Base-by-base conservation (phyloP, 2,329 filamentous ascomycete species). In the Fusarium anthophilum region DNA sequence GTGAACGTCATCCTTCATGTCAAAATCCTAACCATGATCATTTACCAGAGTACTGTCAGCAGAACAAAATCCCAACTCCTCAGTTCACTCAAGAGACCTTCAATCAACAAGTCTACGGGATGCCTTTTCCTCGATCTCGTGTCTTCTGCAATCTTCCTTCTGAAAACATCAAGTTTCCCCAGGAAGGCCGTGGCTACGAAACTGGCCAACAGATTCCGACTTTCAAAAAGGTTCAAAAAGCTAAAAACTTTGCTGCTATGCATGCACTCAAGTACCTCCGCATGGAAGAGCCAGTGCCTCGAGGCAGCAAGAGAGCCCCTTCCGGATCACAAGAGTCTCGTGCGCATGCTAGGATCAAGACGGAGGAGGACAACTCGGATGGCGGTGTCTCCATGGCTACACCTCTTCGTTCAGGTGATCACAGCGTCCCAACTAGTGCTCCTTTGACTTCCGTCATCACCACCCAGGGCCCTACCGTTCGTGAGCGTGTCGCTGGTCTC, bases 181-280 rank as follows among this genome's bases (percentile, higher is more conserved):
- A 74, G 17, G 56, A 67, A 78, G 83, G 82, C 24, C 83, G 82
- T 55, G 85, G 85, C 30, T 74, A 79, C 18, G 68, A 76, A 2
- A 53, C 70, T 12, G 78, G 79, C 11, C 63, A 77, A 38, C 65
- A 73, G 7, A 65, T 75, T 38, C 84, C 84, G 0, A 66, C 76
- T 1, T 90, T 89, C 59, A 64, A 78, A 17, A 81, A 76, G 32
- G 89, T 89, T 73, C 89, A 87, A 80, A 78, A 85, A 41, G 87
- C 89, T 30, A 89, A 87, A 78, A 82, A 85, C 69, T 88, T 86
- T 70, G 88, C 88, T 2, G 87, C 88, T 28, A 84, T 84, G 73
- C 83, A 82, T 18, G 87, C 87, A 12, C 65, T 64, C 47, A 65
- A 37, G 14, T 60, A 66, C 30, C 65, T 63, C 54, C 53, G 57